These are phyloP conservation scores for Cicer pinnatifidum DNA, from an alignment of 306 rosid species.

Conservation along the genomic window DNA sequence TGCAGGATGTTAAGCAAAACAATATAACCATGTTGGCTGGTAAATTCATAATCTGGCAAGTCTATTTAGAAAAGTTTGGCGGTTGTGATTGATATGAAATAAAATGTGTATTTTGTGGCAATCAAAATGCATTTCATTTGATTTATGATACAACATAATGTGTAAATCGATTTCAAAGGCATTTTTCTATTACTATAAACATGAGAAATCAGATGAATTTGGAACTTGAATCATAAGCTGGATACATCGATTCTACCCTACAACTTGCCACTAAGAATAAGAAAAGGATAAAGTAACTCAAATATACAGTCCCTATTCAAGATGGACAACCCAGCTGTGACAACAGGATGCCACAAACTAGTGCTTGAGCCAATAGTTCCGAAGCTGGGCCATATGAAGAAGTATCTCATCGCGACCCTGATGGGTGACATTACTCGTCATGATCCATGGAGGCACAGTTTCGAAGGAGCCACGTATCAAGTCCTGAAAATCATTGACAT, in stretches of 20 bases:
- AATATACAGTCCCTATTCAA: constrained; percentile 31
- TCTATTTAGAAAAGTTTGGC: too few relatives aligned
- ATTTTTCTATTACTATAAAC: constrained; percentile 26
- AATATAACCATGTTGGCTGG: too few relatives aligned
- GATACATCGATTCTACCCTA: constrained; percentile 12
- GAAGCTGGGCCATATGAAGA: constrained; percentile 91
- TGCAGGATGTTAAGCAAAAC: too few relatives aligned
- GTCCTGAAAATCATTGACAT: constrained; percentile 84
- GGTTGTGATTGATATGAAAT: too few relatives aligned
- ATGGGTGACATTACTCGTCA: constrained; percentile 93
- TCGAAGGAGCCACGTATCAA: constrained; percentile 73
- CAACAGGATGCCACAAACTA: constrained; percentile 41
- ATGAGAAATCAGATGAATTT: constrained; percentile 24
- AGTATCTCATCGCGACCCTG: constrained; percentile 96
- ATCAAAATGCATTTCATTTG: background rate
- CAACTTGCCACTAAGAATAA: background rate
- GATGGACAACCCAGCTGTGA: constrained; percentile 18
- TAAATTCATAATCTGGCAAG: too few relatives aligned
- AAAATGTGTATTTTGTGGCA: too few relatives aligned
- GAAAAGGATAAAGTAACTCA: constrained; percentile 7
- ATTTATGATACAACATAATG: background rate
- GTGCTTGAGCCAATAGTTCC: constrained; percentile 98
- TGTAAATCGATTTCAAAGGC: constrained; percentile 19
- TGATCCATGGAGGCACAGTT: constrained; percentile 93
- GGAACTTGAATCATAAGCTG: constrained; percentile 1